These are phyloP conservation scores for Medicago lupulina DNA, from an alignment of 306 rosid genomes.

Conservation along the genomic window DNA sequence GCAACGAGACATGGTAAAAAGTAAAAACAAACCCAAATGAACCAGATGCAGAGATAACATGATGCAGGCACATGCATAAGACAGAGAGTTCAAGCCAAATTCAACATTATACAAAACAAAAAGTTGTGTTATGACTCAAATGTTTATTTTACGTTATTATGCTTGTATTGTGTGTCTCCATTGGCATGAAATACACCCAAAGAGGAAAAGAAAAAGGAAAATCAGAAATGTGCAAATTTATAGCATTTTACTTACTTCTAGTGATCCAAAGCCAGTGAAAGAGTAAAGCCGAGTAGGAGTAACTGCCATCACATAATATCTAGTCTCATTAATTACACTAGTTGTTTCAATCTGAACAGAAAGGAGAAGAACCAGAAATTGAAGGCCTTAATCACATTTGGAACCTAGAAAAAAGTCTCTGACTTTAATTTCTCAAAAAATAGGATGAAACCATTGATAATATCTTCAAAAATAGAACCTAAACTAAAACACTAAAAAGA, in stretches of 20 bases:
- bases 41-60: not conserved
- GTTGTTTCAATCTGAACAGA: constrained; percentile 88
- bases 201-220: not conserved
- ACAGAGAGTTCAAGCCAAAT: constrained; percentile 1
- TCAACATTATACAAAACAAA: not conserved
- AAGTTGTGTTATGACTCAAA: not conserved
- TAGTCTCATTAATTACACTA: constrained; percentile 71
- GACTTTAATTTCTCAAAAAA: constrained; percentile 25
- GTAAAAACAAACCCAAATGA: not conserved
- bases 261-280: constrained; percentile 80
- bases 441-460: constrained; percentile 30
- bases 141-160: not conserved
- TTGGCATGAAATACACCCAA: constrained; percentile 3
- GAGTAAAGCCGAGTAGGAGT: constrained; percentile 93
- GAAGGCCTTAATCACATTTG: constrained; percentile 27
- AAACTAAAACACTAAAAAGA: constrained; percentile 25
- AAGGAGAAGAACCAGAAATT: constrained; percentile 41
- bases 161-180: not conserved
- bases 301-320: constrained; percentile 95
- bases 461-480: constrained; percentile 21
- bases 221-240: constrained; percentile 1
- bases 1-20: not conserved
- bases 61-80: not conserved
- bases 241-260: constrained; percentile 72
- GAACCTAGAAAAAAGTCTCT: constrained; percentile 4